These are phyloP conservation scores for Cairneyella variabilis DNA, from an alignment of 495 filamentous ascomycete species.

Conservation along the genomic window DNA sequence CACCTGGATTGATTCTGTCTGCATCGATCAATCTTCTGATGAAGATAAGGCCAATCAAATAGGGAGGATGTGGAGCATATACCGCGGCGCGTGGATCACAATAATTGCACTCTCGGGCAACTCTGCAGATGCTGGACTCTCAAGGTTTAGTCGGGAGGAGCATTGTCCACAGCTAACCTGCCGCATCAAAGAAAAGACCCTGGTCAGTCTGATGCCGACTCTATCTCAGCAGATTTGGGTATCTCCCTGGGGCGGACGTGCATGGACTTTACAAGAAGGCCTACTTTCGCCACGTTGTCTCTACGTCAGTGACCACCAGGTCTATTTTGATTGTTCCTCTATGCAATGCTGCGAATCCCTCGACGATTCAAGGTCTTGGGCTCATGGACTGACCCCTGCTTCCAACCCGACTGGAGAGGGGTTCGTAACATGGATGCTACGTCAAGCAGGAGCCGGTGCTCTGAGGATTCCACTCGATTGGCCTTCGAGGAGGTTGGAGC, in stretches of 20 bases:
- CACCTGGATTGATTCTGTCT: slow-evolving; percentile 25
- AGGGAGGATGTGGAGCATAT: slow-evolving; percentile 16
- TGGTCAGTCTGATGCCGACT: slow-evolving; percentile 16
- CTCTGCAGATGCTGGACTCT: slow-evolving; percentile 14
- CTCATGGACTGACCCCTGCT: background rate
- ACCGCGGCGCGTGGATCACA: slow-evolving; percentile 13
- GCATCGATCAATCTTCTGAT: slow-evolving; percentile 22
- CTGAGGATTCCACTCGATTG: slow-evolving; percentile 4
- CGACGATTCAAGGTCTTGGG: slow-evolving; percentile 5
- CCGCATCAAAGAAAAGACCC: slow-evolving; percentile 1
- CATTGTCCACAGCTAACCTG: slow-evolving; percentile 6
- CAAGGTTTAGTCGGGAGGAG: slow-evolving; percentile 9
- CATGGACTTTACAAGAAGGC: slow-evolving; percentile 25
- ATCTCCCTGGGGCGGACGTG: slow-evolving; percentile 14
- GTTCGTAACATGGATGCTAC: background rate
- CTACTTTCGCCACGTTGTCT: slow-evolving; percentile 17
- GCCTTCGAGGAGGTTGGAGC: slow-evolving; percentile 4
- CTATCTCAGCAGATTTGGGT: slow-evolving; percentile 13
- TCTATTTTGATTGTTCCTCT: slow-evolving; percentile 16
- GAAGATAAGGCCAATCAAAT: slow-evolving; percentile 20
- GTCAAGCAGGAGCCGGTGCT: slow-evolving; percentile 1
- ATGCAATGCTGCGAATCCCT: slow-evolving; percentile 17
- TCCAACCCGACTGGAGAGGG: slow-evolving; percentile 2
- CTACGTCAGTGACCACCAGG: slow-evolving; percentile 18
- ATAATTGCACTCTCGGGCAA: slow-evolving; percentile 17